Evolutionary conservation across 306 rosid species (phyloP), one percentile per base, ranked within the genome.

Genomic region (Prunus kanzakura): DNA sequence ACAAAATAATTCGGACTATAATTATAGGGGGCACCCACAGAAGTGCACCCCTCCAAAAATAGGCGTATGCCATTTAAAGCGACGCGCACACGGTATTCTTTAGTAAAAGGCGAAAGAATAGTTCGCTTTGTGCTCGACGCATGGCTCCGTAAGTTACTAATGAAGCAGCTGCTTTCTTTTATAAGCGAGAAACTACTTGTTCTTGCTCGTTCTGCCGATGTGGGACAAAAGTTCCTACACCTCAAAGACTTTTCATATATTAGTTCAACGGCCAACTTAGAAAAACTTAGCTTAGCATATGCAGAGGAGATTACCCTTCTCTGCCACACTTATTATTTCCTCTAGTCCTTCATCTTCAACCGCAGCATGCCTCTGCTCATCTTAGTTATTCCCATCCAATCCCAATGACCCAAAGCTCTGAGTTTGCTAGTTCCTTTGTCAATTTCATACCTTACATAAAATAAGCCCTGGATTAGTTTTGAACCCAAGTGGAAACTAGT

Each of bases 51-150:
- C 74, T 72, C 19, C 66, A 82, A 81, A 85, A 85, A 70, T 80
- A 38, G 67, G 79, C 74, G 67, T 80, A 86, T 67, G 81, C 85
- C 85, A 66, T 41, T 22, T 4, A 2, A 0, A n/a, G 76, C 72
- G 84, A 64, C 76, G 79, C 10, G 62, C 84, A 75, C 90, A 86
- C 90, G 87, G 90, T 88, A 84, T 75, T 84, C 90, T 82, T 86
- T 80, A 84, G 90, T 86, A 86, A 88, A 88, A 86, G 88, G 90
- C 84, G 84, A 88, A 82, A 88, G 90, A 88, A 88, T 82, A 84
- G 83, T 82, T 86, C 86, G 83, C 83, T 80, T 0, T 82, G 77
- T 49, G 74, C 57, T 47, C 81, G 72, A 63, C 76, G 78, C 81
- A 60, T 78, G 71, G 73, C 85, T 73, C 63, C 74, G 27, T 55